Percentiles rank a stretch among this genome's conserved stretches.
Conservation (phyloP, 2,329 filamentous ascomycete species). For the Stromatinia cepivora region DNA sequence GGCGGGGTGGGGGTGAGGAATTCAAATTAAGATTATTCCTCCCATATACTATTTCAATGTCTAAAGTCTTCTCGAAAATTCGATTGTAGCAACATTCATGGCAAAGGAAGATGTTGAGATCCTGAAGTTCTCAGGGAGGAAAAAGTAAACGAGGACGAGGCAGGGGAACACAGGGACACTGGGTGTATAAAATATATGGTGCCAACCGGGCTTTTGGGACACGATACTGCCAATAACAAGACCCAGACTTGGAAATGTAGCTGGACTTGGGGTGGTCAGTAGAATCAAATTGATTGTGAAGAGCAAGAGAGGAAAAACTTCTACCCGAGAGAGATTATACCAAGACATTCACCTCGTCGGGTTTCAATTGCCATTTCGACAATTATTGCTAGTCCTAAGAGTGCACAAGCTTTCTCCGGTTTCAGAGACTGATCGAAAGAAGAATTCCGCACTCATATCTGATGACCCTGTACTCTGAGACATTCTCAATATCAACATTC, state of each 20-base stretch:
- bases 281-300: background rate
- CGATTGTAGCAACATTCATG: too few relatives aligned
- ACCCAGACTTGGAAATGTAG: background rate
- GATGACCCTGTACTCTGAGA: background rate
- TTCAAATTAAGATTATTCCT: background rate
- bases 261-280: background rate
- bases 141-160: background rate
- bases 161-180: background rate
- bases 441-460: background rate
- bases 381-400: background rate
- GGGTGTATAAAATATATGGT: background rate
- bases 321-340: background rate
- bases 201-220: background rate
- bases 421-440: background rate
- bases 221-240: background rate
- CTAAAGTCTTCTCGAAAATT: too few relatives aligned
- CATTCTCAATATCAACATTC: slow-evolving; percentile 18
- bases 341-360: background rate
- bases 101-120: background rate
- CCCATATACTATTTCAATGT: too few relatives aligned
- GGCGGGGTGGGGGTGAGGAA: background rate
- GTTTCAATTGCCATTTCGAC: background rate
- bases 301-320: background rate
- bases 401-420: background rate
- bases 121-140: background rate